phyloP scores from a whole-genome alignment of 1,284 basidiomycete genomes.

The Sporisorium iseilematis-ciliati region DNA sequence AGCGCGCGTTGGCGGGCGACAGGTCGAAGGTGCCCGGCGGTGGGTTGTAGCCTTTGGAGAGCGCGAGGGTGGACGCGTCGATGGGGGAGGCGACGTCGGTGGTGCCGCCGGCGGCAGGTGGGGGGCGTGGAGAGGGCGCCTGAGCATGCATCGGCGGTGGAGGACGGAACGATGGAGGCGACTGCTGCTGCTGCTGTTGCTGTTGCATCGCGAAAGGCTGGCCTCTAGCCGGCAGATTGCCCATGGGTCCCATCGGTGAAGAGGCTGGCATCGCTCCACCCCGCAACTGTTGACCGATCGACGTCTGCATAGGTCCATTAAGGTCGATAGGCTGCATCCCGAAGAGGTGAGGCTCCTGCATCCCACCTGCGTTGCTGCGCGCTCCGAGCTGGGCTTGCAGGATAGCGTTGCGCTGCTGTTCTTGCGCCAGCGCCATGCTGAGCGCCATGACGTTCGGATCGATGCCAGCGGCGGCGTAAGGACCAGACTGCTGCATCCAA shows the following conservation, averaged over 20 bases:
- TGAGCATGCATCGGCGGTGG: slow-evolving; percentile 10
- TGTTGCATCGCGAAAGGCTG: slow-evolving; percentile 22
- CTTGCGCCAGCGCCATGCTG: slow-evolving; percentile 57
- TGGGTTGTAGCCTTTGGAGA: slow-evolving; percentile 56
- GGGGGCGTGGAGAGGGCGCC: slow-evolving; percentile 19
- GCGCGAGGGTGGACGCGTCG: slow-evolving; percentile 26
- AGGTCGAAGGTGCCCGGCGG: slow-evolving; percentile 44
- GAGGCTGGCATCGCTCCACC: slow-evolving; percentile 18
- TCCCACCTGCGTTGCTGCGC: slow-evolving; percentile 12
- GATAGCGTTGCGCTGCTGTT: slow-evolving; percentile 55
- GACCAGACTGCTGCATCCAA: slow-evolving; percentile 19
- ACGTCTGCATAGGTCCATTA: slow-evolving; percentile 20
- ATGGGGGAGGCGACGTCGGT: slow-evolving; percentile 16
- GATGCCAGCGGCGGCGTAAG: slow-evolving; percentile 13
- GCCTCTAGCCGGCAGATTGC: slow-evolving; percentile 21
- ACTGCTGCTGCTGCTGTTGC: slow-evolving; percentile 18
- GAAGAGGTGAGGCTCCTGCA: slow-evolving; percentile 37
- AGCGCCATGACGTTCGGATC: slow-evolving; percentile 51
- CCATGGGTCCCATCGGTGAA: slow-evolving; percentile 26
- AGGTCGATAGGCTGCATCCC: slow-evolving; percentile 47
- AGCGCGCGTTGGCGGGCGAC: slow-evolving; percentile 52
- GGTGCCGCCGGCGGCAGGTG: not conserved
- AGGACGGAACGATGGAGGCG: slow-evolving; percentile 20
- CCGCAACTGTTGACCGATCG: slow-evolving; percentile 47
- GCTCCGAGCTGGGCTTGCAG: slow-evolving; percentile 52